Base-by-base conservation (phyloP, 768 basidiomycete genomes). In the Tulasnella sp. region DNA sequence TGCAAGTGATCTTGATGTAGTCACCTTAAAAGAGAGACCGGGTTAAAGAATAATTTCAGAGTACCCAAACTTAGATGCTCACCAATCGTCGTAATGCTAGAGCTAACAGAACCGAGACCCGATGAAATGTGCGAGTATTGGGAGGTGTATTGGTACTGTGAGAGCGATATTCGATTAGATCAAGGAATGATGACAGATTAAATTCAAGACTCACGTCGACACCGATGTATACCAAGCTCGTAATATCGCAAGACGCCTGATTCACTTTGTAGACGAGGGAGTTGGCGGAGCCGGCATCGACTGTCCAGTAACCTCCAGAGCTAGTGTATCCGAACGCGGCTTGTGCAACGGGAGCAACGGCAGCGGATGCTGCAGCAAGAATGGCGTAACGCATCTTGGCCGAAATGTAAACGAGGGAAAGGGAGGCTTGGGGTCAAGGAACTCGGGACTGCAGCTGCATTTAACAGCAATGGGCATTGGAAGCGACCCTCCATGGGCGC, bases 51-150 rank as follows among this genome's bases (percentile, higher is more conserved):
- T 2, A 6, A 16, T 31, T 2, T 28, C 11, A 37, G 34, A 28
- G 3, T 12, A n/a, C 20, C 28, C 28, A 24, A 31, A 4, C 22
- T 11, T 20, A 69, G 18, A 37, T 75, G 5, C 74, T 75, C 31
- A 75, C 74, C 74, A 75, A 41, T 44, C 40, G 87, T 87, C 22
- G 84, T 85, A 14, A 87, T 88, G 0, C 87, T 86, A 20, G 88
- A 87, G 34, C 86, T 86, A 12, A 88, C 88, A 44, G 87, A 86
- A 14, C 88, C 88, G 78, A 90, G 83, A 18, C 88, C 88, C 8
- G 88, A 89, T 82, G 88, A 87, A 24, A 89, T 86, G 69, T 89
- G 89, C 46, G 88, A 88, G 81, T 87, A 88, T 82, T 89, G 87
- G 42, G 86, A 84, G 4, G 85, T 84, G 82, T 89, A 88, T 81